These are phyloP conservation scores for Trichoderma gracile DNA, from an alignment of 2,329 filamentous ascomycete species.

Conservation along the genomic window DNA sequence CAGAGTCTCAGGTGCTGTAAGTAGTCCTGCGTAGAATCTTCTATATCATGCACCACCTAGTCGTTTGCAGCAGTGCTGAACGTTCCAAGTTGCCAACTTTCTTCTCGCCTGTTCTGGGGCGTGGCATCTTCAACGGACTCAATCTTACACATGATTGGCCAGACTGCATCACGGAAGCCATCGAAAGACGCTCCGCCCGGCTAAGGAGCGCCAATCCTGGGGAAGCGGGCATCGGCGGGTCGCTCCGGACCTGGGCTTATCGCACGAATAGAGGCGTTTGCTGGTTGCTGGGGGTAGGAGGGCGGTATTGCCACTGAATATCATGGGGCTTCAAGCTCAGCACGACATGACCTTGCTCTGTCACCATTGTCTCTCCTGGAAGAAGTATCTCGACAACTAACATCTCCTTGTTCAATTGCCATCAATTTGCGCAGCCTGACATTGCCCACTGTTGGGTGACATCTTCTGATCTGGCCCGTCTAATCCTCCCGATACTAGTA, in stretches of 20 bases:
- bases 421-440: not conserved
- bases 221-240: slow-evolving; percentile 22
- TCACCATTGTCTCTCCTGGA: not conserved
- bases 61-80: no score
- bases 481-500: not conserved
- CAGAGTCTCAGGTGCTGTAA: no score
- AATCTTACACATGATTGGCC: not conserved
- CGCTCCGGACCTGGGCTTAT: not conserved
- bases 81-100: no score
- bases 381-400: not conserved
- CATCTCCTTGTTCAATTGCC: no score
- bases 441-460: no score
- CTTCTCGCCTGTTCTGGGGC: no score
- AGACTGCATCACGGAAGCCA: not conserved
- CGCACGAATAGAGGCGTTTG: not conserved
- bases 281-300: not conserved
- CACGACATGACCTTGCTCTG: not conserved
- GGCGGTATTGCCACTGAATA: not conserved
- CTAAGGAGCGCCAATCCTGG: slow-evolving; percentile 9
- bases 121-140: not conserved
- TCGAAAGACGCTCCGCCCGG: not conserved
- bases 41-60: no score
- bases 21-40: no score
- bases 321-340: not conserved
- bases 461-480: not conserved